Percentiles rank a stretch among this genome's conserved stretches.
Conservation (phyloP, 768 basidiomycete genomes). For the Tremella mesenterica region DNA sequence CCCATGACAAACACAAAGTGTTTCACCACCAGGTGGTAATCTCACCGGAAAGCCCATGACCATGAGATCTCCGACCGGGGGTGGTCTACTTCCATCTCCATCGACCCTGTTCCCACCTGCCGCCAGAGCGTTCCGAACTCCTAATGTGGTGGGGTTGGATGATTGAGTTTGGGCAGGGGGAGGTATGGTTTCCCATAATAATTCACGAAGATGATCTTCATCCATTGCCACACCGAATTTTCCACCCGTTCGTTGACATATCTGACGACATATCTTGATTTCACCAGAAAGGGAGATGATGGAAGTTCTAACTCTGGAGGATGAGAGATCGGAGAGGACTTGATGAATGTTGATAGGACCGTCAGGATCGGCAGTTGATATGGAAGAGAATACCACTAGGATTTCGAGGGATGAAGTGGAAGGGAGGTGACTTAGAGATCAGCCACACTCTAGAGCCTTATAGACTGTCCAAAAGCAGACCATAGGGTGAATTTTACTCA, state of each 20-base stretch:
- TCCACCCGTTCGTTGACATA: conserved; percentile 86
- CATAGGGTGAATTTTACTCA: conserved; percentile 40
- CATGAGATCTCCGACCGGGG: conserved; percentile 63
- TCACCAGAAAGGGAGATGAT: conserved; percentile 93
- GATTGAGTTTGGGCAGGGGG: conserved; percentile 61
- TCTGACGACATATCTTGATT: conserved; percentile 91
- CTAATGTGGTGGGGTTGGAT: conserved; percentile 27
- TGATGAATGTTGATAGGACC: conserved; percentile 66
- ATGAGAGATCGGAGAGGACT: conserved; percentile 74
- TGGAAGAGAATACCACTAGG: conserved; percentile 82
- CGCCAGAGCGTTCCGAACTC: conserved; percentile 48
- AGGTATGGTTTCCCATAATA: conserved; percentile 88
- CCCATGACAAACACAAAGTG: conserved; percentile 88
- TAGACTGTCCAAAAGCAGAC: neutral
- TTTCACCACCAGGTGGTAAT: conserved; percentile 66
- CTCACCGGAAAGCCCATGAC: conserved; percentile 99
- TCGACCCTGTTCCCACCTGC: conserved; percentile 45
- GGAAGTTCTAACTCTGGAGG: conserved; percentile 78
- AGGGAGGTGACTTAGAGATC: conserved; percentile 70
- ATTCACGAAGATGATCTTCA: conserved; percentile 91
- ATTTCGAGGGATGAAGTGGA: conserved; percentile 95
- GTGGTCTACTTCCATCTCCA: conserved; percentile 51
- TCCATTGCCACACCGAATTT: conserved; percentile 92
- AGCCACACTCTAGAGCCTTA: neutral
- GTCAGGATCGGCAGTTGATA: conserved; percentile 94